phyloP scores from a whole-genome alignment of 345 rosid genomes.

The Erysimum cheiranthoides region DNA sequence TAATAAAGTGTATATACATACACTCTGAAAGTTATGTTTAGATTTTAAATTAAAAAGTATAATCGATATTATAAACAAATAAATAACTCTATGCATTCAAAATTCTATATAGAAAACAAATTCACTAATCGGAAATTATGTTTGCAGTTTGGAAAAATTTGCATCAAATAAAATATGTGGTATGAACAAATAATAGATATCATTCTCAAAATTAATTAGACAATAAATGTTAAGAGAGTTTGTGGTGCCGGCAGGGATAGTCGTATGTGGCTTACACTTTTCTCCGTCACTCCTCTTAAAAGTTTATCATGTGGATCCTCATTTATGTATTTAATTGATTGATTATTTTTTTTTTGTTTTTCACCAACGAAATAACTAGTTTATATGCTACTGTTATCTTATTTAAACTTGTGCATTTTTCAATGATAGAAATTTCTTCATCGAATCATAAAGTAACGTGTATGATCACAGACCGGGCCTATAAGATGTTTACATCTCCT shows the following conservation, averaged over 20 bases:
- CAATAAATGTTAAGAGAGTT: constrained; percentile 39
- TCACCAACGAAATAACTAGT: neutral
- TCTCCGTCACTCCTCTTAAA: constrained; percentile 34
- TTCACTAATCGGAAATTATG: neutral
- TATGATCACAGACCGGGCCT: neutral
- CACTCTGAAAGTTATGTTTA: neutral
- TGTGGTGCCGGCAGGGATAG: constrained; percentile 38
- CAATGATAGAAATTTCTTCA: neutral
- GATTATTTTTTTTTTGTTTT: neutral
- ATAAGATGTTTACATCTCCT: constrained; percentile 24
- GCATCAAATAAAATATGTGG: constrained; percentile 35
- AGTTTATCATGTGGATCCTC: constrained; percentile 22
- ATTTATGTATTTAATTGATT: neutral
- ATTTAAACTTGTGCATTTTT: neutral
- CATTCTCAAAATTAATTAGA: constrained; percentile 39
- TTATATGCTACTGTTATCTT: constrained; percentile 3
- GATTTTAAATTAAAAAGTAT: neutral
- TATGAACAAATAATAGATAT: constrained; percentile 24
- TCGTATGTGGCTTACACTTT: constrained; percentile 32
- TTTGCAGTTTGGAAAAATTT: neutral
- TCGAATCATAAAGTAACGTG: constrained; percentile 34
- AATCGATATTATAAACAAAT: neutral
- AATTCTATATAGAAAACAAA: neutral
- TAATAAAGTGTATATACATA: neutral
- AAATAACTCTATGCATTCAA: neutral